Conservation (phyloP, 1,139 yeast genomes). For the Meyerozyma carpophila region DNA sequence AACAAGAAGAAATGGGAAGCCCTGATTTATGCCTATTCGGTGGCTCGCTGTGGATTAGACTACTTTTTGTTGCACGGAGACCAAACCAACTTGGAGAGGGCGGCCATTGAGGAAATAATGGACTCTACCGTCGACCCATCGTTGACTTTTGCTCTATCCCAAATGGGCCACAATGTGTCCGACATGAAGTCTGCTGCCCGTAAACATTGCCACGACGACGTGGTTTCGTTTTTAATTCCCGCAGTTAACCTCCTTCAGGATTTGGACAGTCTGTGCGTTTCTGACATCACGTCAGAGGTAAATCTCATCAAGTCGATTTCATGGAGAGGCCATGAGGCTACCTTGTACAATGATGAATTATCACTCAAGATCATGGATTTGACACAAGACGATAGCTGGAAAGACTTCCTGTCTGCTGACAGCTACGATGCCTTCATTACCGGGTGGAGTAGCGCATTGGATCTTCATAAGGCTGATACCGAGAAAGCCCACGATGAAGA, state of each 20-base stretch:
- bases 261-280: slow-evolving; percentile 38
- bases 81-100: slow-evolving; percentile 23
- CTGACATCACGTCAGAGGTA: slow-evolving; percentile 13
- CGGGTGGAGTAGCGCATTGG: slow-evolving; percentile 36
- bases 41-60: slow-evolving; percentile 59
- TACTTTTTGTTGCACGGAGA: slow-evolving; percentile 28
- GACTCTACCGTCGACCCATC: slow-evolving; percentile 67
- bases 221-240: slow-evolving; percentile 29
- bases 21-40: slow-evolving; percentile 49
- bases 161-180: slow-evolving; percentile 22
- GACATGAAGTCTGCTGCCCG: slow-evolving; percentile 48
- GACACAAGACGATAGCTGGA: slow-evolving; percentile 26
- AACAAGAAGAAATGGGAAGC: slow-evolving; percentile 54
- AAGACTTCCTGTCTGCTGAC: slow-evolving; percentile 16
- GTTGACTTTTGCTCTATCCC: slow-evolving; percentile 52
- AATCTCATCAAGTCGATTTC: slow-evolving; percentile 33
- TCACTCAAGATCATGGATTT: slow-evolving; percentile 52
- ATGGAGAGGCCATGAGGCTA: slow-evolving; percentile 78
- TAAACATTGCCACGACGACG: slow-evolving; percentile 30
- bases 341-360: slow-evolving; percentile 64
- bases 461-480: slow-evolving; percentile 17
- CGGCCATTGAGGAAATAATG: slow-evolving; percentile 50
- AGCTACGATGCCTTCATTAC: slow-evolving; percentile 28
- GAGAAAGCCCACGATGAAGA: slow-evolving; percentile 36
- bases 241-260: slow-evolving; percentile 34